Evolutionary conservation across 176 grass and related monocot species (phyloP).

Genomic region (Zea luxurians): DNA sequence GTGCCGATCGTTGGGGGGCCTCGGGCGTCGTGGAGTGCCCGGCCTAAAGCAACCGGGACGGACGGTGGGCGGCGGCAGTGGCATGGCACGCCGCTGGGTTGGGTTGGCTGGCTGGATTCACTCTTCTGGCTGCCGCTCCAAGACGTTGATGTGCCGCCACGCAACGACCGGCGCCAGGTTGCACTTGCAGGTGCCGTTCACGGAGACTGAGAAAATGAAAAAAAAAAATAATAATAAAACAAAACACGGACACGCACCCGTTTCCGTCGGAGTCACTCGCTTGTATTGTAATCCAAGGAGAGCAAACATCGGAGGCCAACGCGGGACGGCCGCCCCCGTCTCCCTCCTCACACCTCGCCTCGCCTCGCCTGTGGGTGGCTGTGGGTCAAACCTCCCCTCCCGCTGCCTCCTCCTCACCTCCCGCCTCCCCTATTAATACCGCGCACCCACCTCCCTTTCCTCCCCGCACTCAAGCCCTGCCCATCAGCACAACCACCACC

Average conservation of each 20-base stretch:
- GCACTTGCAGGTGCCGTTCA: not conserved
- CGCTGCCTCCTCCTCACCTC: conserved; percentile 51
- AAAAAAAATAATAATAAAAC: too few species aligned
- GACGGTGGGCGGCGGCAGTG: not conserved
- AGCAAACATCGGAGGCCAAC: conserved; percentile 28
- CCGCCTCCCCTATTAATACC: conserved; percentile 51
- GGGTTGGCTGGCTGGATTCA: not conserved
- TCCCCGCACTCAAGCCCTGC: conserved; percentile 11
- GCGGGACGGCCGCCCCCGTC: conserved; percentile 9
- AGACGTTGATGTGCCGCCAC: too few species aligned
- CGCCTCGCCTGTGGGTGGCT: not conserved
- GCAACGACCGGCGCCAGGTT: not conserved
- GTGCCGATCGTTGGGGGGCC: too few species aligned
- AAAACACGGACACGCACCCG: not conserved
- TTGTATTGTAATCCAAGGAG: too few species aligned
- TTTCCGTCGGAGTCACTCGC: not conserved
- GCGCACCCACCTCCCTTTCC: not conserved
- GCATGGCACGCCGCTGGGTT: not conserved
- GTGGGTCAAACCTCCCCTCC: conserved; percentile 54
- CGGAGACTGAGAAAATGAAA: not conserved
- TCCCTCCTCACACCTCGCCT: not conserved
- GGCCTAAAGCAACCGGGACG: conserved; percentile 11
- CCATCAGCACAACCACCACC: not conserved
- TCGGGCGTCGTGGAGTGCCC: not conserved
- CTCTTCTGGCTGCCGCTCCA: not conserved